Evolutionary conservation across 805 yeast genomes (phyloP).

Genomic region (Jamesozyma hellenica): DNA sequence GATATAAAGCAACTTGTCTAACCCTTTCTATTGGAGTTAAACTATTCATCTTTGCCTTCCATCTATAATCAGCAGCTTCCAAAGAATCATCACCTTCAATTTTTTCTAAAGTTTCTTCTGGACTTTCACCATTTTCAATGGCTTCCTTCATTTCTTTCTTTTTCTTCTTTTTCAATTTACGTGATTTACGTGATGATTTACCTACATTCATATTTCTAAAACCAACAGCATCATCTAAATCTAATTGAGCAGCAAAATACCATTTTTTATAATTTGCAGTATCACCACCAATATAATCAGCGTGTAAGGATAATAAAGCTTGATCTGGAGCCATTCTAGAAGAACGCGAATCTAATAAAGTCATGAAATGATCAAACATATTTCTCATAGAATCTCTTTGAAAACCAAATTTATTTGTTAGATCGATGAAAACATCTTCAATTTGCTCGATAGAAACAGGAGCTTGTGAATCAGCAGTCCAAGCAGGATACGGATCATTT

Average conservation of each 20-base stretch:
- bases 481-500: conserved; percentile 95
- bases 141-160: conserved; percentile 61
- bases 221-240: conserved; percentile 75
- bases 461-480: conserved; percentile 94
- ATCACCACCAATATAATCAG: conserved; percentile 84
- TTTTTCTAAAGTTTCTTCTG: conserved; percentile 49
- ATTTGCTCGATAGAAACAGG: conserved; percentile 77
- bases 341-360: conserved; percentile 69
- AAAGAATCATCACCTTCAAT: conserved; percentile 77
- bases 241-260: conserved; percentile 84
- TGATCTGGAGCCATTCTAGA: conserved; percentile 87
- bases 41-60: conserved; percentile 73
- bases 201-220: conserved; percentile 69
- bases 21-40: conserved; percentile 70
- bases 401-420: conserved; percentile 77
- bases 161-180: conserved; percentile 68
- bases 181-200: conserved; percentile 59
- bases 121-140: conserved; percentile 42
- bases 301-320: conserved; percentile 71
- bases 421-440: conserved; percentile 76
- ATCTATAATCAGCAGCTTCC: conserved; percentile 71
- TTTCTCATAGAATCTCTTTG: conserved; percentile 91
- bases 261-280: conserved; percentile 77
- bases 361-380: conserved; percentile 82
- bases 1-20: conserved; percentile 65